phyloP scores from a whole-genome alignment of 139 green algal genomes.

The Chlamydomonas asymmetrica region DNA sequence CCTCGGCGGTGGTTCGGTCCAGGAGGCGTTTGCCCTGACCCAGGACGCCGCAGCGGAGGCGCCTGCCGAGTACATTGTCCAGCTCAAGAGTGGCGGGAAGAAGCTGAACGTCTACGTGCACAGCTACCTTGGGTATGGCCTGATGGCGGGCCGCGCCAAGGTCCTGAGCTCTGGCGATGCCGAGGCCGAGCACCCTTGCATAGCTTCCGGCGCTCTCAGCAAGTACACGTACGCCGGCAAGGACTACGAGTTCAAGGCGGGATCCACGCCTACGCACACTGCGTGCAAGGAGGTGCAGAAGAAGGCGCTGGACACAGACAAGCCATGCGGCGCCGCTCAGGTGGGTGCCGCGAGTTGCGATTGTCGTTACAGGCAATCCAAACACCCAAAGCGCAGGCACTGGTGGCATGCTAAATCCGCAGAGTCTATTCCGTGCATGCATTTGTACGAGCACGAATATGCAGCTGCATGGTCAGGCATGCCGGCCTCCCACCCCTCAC shows the following conservation, averaged over 20 bases:
- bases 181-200: constrained; percentile 62
- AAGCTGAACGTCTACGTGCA: constrained; percentile 94
- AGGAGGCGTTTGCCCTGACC: constrained; percentile 84
- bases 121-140: constrained; percentile 94
- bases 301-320: constrained; percentile 36
- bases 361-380: background rate
- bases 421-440: too few relatives aligned
- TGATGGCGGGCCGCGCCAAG: constrained; percentile 94
- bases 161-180: constrained; percentile 61
- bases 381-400: too few relatives aligned
- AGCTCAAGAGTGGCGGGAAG: constrained; percentile 56
- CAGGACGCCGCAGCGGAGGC: constrained; percentile 38
- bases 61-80: constrained; percentile 63
- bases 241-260: constrained; percentile 16
- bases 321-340: constrained; percentile 41
- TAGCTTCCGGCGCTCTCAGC: constrained; percentile 37
- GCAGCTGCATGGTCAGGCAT: too few relatives aligned
- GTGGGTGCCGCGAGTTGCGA: background rate
- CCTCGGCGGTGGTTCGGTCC: constrained; percentile 90
- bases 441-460: too few relatives aligned
- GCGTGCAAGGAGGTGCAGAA: constrained; percentile 30
- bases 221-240: constrained; percentile 48
- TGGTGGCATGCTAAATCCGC: too few relatives aligned
- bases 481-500: too few relatives aligned
- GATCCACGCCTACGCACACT: background rate